Evolutionary conservation across 2,329 filamentous ascomycete species (phyloP), one percentile per base, ranked within the genome.

Genomic region (Xylaria hypoxylon): DNA sequence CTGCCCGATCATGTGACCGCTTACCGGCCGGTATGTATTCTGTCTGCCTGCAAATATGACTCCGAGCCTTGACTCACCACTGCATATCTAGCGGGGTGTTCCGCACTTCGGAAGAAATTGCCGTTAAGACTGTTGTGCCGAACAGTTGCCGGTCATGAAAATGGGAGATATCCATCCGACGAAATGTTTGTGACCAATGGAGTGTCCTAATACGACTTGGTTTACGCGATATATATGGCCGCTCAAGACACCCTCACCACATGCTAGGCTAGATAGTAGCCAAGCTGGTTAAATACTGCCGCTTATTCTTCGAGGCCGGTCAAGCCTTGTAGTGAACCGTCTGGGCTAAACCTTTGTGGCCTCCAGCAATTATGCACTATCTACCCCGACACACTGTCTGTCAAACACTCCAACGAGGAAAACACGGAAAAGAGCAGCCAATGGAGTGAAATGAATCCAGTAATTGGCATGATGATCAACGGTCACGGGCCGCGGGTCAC

Each of bases 231-330:
- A 42, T 24, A n/a, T n/a, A n/a, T n/a, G n/a, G n/a, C n/a, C n/a
- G n/a, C n/a, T 40, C 10, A 33, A 24, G 47, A n/a, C 42, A n/a
- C 15, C 26, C 5, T 33, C 38, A 26, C 15, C 17, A 33, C 22
- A 42, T 47, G n/a, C 6, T 13, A n/a, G 24, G 33, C 24, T 55
- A 38, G 28, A 42, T 24, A 24, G 22, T 35, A 45, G 62, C 56
- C 42, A 56, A 61, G 57, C 42, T 56, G 57, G 51, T 24, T 61
- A 60, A 60, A 67, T 57, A 56, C 59, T 45, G 24, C 60, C 15
- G 35, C 38, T 40, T n/a, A 22, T 51, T 19, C 15, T 56, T 35
- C n/a, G 50, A 28, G 40, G 33, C 22, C 26, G 8, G 3, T 44
- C 56, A 11, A 55, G 35, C 31, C 38, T n/a, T 51, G 50, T 52